These are phyloP conservation scores for Cydonia oblonga DNA, from an alignment of 331 rosid genomes.

Conservation along the genomic window DNA sequence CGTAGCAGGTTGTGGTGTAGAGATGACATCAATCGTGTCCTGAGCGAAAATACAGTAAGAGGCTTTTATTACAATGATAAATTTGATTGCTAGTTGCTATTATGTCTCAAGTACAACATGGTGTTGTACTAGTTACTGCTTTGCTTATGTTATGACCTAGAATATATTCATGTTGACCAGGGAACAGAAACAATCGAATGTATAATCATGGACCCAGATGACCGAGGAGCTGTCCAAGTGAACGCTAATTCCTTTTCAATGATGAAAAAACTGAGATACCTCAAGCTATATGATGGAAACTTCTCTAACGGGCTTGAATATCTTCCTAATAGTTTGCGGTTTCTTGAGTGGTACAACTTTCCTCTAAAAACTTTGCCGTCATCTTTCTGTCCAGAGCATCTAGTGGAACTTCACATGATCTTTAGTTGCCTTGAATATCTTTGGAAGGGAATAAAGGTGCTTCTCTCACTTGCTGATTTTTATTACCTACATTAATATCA, in stretches of 20 bases:
- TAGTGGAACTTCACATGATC: slow-evolving; percentile 22
- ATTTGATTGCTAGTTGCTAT: not conserved
- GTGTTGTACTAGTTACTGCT: not conserved
- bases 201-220: slow-evolving; percentile 18
- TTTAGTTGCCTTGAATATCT: slow-evolving; percentile 4
- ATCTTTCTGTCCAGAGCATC: slow-evolving; percentile 24
- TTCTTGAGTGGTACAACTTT: slow-evolving; percentile 32
- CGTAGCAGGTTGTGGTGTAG: slow-evolving; percentile 37
- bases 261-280: slow-evolving; percentile 25
- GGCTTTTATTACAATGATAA: not conserved
- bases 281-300: slow-evolving; percentile 12
- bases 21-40: slow-evolving; percentile 28
- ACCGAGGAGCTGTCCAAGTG: slow-evolving; percentile 11
- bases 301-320: slow-evolving; percentile 12
- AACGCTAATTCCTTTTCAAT: slow-evolving; percentile 14
- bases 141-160: not conserved
- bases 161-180: slow-evolving; percentile 9
- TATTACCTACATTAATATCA: not conserved
- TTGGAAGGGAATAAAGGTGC: not conserved
- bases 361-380: slow-evolving; percentile 22
- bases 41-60: slow-evolving; percentile 24
- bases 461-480: not conserved
- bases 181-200: slow-evolving; percentile 34
- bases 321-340: slow-evolving; percentile 29
- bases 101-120: not conserved